A percentile compares a stretch with the other conserved stretches of the same genome.
Conservation (phyloP, 176 grass and related monocot species). For the Elymus sibiricus region DNA sequence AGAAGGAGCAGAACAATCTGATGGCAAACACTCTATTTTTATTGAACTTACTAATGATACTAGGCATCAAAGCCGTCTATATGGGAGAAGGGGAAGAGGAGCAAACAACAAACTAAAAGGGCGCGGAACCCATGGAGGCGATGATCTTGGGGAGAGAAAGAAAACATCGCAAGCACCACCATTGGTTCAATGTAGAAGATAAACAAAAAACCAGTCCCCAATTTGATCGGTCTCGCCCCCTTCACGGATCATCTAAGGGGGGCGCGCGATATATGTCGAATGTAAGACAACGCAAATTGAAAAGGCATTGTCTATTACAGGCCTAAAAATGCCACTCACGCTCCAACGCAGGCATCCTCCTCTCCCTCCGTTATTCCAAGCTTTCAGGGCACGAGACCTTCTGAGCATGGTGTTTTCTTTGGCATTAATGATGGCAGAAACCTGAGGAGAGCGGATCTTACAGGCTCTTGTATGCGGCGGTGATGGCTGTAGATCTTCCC, state of each 20-base stretch:
- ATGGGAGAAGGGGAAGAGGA: not conserved
- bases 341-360: slow-evolving; percentile 23
- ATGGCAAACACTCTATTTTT: not conserved
- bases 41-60: not conserved
- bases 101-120: not conserved
- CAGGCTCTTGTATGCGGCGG: slow-evolving; percentile 74
- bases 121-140: not conserved
- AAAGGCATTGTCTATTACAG: slow-evolving; percentile 79
- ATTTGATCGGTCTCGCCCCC: slow-evolving; percentile 40
- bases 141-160: not conserved
- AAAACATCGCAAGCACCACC: not conserved
- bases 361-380: slow-evolving; percentile 46
- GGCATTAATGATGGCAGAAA: slow-evolving; percentile 26
- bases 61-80: not conserved
- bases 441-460: slow-evolving; percentile 30
- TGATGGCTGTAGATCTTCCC: not conserved
- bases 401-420: slow-evolving; percentile 22
- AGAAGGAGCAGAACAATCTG: not conserved
- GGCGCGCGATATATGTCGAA: slow-evolving; percentile 15
- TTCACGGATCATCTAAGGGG: slow-evolving; percentile 40
- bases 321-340: slow-evolving; percentile 52
- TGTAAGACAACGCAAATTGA: slow-evolving; percentile 47
- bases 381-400: slow-evolving; percentile 11
- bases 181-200: slow-evolving; percentile 28
- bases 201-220: slow-evolving; percentile 27